Evolutionary conservation across 176 grass and related monocot species (phyloP).

Genomic region (Microstegium vimineum): DNA sequence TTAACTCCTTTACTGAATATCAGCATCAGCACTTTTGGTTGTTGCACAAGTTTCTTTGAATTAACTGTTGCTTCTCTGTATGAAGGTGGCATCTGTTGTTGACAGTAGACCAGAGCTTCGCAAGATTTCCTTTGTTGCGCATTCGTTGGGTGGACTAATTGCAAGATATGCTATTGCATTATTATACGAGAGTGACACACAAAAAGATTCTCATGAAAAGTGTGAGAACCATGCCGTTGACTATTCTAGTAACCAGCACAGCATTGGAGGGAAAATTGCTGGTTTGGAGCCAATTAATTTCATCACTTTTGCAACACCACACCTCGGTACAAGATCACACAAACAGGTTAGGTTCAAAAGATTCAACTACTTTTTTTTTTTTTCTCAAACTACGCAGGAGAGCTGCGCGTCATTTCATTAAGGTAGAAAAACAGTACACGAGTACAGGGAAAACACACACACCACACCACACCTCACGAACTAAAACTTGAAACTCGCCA

Average conservation of each 20-base stretch:
- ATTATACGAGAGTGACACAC: constrained; percentile 38
- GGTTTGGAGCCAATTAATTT: constrained; percentile 94
- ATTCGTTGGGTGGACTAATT: constrained; percentile 93
- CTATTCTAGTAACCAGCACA: constrained; percentile 2
- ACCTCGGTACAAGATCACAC: constrained; percentile 83
- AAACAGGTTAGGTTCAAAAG: constrained; percentile 62
- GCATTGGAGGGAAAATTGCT: constrained; percentile 59
- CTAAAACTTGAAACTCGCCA: too few species aligned
- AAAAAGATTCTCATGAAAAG: constrained; percentile 22
- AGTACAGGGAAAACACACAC: too few species aligned
- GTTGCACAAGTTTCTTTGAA: not conserved
- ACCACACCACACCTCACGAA: too few species aligned
- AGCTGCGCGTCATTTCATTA: too few species aligned
- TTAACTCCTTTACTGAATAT: not conserved
- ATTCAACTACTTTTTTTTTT: not conserved
- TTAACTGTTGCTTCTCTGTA: constrained; percentile 25
- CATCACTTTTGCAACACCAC: constrained; percentile 91
- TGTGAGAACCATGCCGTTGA: constrained; percentile 24
- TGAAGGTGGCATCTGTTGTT: constrained; percentile 63
- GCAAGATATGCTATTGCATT: constrained; percentile 91
- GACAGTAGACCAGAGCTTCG: constrained; percentile 46
- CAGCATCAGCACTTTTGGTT: not conserved
- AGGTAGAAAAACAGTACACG: too few species aligned
- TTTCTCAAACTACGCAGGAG: too few species aligned
- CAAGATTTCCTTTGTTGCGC: constrained; percentile 91